Evolutionary conservation across 306 rosid species (phyloP).

Genomic region (Cucumis hystrix): DNA sequence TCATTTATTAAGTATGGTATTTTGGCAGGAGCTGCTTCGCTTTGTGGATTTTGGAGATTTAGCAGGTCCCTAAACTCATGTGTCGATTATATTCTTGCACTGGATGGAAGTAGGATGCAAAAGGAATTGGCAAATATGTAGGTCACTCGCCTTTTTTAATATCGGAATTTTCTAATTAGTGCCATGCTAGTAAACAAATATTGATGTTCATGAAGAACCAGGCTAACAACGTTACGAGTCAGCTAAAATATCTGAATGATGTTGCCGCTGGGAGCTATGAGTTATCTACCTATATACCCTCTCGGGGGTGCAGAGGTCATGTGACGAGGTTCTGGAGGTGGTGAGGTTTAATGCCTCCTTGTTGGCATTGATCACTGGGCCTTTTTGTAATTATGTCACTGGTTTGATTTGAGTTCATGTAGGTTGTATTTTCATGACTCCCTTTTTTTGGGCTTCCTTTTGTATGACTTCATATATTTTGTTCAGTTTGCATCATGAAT

Average conservation of each 20-base stretch:
- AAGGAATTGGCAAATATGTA: slow-evolving; percentile 67
- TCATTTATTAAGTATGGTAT: neutral
- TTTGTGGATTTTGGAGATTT: slow-evolving; percentile 32
- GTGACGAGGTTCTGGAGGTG: neutral
- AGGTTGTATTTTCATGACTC: neutral
- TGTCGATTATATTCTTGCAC: slow-evolving; percentile 44
- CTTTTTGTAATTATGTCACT: neutral
- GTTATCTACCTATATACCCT: neutral
- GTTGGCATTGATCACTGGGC: too few species aligned
- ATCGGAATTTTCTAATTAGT: neutral
- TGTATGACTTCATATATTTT: neutral
- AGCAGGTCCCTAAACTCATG: slow-evolving; percentile 28
- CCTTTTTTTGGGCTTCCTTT: neutral
- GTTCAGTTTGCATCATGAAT: neutral
- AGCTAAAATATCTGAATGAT: neutral
- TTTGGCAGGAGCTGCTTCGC: slow-evolving; percentile 45
- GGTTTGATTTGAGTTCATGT: neutral
- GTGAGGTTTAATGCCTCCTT: neutral
- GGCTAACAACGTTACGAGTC: neutral
- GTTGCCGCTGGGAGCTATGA: neutral
- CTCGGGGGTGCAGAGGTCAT: neutral
- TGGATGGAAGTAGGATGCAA: slow-evolving; percentile 65
- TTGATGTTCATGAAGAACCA: slow-evolving; percentile 4
- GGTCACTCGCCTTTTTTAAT: slow-evolving; percentile 17
- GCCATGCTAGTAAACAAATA: neutral